Evolutionary conservation across 306 rosid genomes (phyloP).

Genomic region (Quercus cerris): DNA sequence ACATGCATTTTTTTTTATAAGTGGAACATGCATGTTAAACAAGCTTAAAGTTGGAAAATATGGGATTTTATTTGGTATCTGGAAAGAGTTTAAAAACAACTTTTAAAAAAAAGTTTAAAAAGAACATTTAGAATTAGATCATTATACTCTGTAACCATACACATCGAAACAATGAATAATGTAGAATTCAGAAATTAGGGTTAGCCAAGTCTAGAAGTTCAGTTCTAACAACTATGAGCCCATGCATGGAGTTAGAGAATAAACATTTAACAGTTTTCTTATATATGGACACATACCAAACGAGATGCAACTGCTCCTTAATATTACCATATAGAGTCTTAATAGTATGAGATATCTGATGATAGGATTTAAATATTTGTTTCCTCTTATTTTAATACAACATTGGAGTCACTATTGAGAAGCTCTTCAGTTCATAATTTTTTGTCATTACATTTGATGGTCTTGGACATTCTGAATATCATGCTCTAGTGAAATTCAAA

Average conservation of each 20-base stretch:
- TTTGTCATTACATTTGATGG: not conserved
- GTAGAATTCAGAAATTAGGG: not conserved
- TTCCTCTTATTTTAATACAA: not conserved
- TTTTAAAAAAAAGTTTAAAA: not conserved
- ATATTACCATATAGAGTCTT: not conserved
- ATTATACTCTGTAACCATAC: not conserved
- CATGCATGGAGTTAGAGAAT: not conserved
- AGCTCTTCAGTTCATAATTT: not conserved
- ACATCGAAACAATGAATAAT: not conserved
- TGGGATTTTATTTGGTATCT: not conserved
- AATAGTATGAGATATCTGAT: not conserved
- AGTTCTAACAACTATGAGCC: not conserved
- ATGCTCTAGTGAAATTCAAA: not conserved
- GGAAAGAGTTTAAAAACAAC: not conserved
- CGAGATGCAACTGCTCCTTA: not conserved
- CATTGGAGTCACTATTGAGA: slow-evolving; percentile 7
- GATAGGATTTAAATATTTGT: not conserved
- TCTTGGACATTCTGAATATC: not conserved
- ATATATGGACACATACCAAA: not conserved
- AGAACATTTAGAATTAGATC: not conserved
- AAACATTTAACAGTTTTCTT: not conserved
- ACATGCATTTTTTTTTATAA: not conserved
- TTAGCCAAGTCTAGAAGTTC: not conserved
- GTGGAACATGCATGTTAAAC: not conserved
- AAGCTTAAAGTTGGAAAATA: not conserved